Evolutionary conservation across 31 red algal genomes (phyloP).

Genomic region (Odonthalia washingtoniensis): DNA sequence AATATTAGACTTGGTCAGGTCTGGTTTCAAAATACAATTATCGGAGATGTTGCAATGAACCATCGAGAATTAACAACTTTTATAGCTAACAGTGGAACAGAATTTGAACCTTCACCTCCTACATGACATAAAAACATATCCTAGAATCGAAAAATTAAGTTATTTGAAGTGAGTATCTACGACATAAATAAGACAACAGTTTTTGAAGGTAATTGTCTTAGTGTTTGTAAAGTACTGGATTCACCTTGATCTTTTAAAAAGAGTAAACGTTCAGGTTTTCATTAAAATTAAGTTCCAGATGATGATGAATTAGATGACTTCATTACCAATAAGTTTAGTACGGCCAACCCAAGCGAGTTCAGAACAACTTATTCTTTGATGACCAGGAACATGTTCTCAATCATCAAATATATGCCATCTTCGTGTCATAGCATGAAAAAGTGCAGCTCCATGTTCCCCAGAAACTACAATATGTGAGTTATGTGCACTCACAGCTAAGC

Average conservation of each 20-base stretch:
- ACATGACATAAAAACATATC: too few species aligned
- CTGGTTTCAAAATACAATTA: too few species aligned
- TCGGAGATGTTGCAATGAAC: too few species aligned
- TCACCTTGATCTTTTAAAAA: slow-evolving; percentile 77
- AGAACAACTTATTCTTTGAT: slow-evolving; percentile 73
- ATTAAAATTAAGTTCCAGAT: background rate
- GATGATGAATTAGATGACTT: background rate
- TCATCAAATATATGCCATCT: slow-evolving; percentile 88
- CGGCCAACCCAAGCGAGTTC: slow-evolving; percentile 86
- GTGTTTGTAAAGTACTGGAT: slow-evolving; percentile 69
- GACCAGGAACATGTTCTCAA: slow-evolving; percentile 52
- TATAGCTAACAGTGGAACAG: too few species aligned
- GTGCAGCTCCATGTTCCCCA: slow-evolving; percentile 80
- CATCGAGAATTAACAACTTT: too few species aligned
- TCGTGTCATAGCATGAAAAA: slow-evolving; percentile 77
- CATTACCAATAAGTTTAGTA: slow-evolving; percentile 75
- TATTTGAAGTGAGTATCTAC: too few species aligned
- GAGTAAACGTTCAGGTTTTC: slow-evolving; percentile 81
- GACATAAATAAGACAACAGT: too few species aligned
- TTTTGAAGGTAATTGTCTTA: slow-evolving; percentile 59
- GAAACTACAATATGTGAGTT: slow-evolving; percentile 80
- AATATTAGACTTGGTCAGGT: too few species aligned
- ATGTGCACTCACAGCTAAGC: slow-evolving; percentile 73
- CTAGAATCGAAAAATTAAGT: too few species aligned
- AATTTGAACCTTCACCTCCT: too few species aligned